Base-by-base conservation (phyloP, 768 basidiomycete species). In the Chalciporus sphaerocephalus region DNA sequence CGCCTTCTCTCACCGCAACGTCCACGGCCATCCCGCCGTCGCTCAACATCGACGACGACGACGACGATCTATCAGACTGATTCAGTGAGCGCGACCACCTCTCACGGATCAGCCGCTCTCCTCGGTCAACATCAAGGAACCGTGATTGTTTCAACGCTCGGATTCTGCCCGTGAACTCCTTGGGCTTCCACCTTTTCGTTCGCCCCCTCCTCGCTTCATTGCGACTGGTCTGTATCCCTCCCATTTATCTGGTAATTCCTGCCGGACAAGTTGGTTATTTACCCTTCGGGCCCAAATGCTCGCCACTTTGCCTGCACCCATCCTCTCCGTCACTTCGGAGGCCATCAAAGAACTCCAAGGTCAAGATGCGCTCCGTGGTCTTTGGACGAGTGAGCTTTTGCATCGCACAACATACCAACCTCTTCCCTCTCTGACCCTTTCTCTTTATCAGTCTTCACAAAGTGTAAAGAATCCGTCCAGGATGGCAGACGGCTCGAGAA, bases 401-500 rank as follows among this genome's bases (percentile, higher is more conserved):
- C 38, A 25, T 13, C 43, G 48, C 12, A 10, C 51, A 36, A 41
- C 49, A 20, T 42, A 32, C 24, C 44, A 15, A 2, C 40, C 17
- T 48, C 21, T 41, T 40, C 49, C 34, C 17, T 30, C 20, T 28
- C 56, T 56, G 12, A 51, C 37, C 5, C 18, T 37, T 36, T 45
- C 5, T 42, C 20, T 51, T 43, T 44, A 42, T 39, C 54, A 90
- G 91, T 93, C 6, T 91, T 93, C 58, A 80, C 87, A 41, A 88
- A 89, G 63, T 90, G 85, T 71, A 89, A 87, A 64, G 76, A 79
- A 53, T 81, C 81, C 2, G 69, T 93, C 3, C 76, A 85, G 55
- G 84, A 92, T 55, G 92, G 92, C n/a, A 74, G 72, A 6, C 69
- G 91, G 22, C 75, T 92, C 22, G 91, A 93, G 68, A 92, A 94